phyloP scores from a whole-genome alignment of 139 green algal genomes.

The Coelastrella sp. region DNA sequence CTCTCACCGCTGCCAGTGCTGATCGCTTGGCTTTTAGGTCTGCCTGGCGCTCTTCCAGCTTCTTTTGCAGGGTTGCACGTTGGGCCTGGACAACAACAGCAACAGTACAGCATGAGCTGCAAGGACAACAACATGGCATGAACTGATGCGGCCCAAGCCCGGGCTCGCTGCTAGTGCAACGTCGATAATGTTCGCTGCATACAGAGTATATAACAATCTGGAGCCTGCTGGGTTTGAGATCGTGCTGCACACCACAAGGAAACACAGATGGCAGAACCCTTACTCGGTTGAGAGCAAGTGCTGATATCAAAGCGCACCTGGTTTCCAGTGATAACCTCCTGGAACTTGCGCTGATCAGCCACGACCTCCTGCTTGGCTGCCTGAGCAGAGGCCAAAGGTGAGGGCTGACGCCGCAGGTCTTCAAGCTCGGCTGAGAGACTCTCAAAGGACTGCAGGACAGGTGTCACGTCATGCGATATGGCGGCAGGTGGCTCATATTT shows the following conservation, averaged over 20 bases:
- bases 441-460: conserved; percentile 55
- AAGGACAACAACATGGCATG: no score
- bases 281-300: no score
- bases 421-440: conserved; percentile 65
- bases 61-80: conserved; percentile 68
- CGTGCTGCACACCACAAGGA: no score
- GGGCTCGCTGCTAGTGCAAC: no score
- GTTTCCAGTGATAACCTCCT: conserved; percentile 71
- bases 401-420: conserved; percentile 64
- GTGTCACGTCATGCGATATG: no score
- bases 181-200: no score
- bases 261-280: no score
- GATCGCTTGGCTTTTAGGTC: conserved; percentile 66
- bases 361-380: conserved; percentile 48
- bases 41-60: conserved; percentile 72
- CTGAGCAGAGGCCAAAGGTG: conserved; percentile 72
- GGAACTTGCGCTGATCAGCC: conserved; percentile 65
- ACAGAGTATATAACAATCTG: no score
- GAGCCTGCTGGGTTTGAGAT: no score
- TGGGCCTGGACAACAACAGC: conserved; percentile 17
- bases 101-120: not conserved
- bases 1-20: conserved; percentile 55
- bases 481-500: no score
- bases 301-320: conserved; percentile 23
- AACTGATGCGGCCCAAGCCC: no score